These are phyloP conservation scores for Gentiana macrophylla DNA, from an alignment of 257 asterid genomes.

Conservation along the genomic window DNA sequence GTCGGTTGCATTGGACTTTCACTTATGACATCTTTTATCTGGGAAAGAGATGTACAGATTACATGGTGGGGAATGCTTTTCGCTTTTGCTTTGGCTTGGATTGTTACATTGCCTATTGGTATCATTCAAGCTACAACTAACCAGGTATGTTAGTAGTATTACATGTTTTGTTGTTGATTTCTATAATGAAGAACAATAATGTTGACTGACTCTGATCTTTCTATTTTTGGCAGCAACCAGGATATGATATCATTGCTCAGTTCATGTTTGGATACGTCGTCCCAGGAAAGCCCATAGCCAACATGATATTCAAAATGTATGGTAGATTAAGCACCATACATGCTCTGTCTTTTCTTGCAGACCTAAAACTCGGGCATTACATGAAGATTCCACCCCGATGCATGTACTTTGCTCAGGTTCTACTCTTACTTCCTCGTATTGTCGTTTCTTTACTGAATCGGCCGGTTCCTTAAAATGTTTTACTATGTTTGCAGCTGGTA, in stretches of 20 bases:
- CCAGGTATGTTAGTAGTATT: slow-evolving; percentile 35
- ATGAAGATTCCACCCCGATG: slow-evolving; percentile 90
- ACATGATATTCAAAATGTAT: slow-evolving; percentile 80
- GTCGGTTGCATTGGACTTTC: slow-evolving; percentile 57
- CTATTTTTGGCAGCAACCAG: slow-evolving; percentile 65
- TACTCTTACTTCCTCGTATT: neutral
- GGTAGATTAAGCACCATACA: slow-evolving; percentile 88
- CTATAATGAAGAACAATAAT: neutral
- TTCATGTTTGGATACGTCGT: slow-evolving; percentile 77
- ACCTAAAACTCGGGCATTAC: slow-evolving; percentile 94
- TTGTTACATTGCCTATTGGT: slow-evolving; percentile 86
- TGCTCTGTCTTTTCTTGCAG: slow-evolving; percentile 80
- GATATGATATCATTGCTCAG: slow-evolving; percentile 89
- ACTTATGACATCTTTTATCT: slow-evolving; percentile 54
- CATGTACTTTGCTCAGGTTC: slow-evolving; percentile 89
- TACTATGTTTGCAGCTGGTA: slow-evolving; percentile 32
- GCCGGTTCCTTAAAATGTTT: neutral
- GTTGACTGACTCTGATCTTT: neutral
- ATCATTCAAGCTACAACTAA: slow-evolving; percentile 95
- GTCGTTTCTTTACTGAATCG: neutral
- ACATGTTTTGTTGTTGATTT: too few relatives aligned
- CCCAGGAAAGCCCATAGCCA: slow-evolving; percentile 93
- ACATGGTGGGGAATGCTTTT: slow-evolving; percentile 95
- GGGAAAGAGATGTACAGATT: slow-evolving; percentile 78
- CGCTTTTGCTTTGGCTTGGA: slow-evolving; percentile 72